phyloP scores from a whole-genome alignment of 192 early-diverging fungal species.

The Backusella parvicylindrica region DNA sequence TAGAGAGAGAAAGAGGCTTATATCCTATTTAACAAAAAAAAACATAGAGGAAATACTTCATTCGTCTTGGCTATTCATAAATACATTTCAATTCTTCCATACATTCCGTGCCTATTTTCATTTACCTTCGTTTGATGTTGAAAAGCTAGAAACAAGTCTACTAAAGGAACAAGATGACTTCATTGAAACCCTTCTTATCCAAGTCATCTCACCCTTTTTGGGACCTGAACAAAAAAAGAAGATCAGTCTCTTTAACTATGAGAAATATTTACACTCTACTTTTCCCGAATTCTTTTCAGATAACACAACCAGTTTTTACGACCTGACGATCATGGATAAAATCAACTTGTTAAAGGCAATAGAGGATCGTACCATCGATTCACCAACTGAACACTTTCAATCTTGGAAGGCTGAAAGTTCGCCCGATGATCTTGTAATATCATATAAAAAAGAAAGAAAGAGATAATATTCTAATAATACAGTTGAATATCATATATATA shows the following conservation, averaged over 20 bases:
- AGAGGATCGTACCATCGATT: background rate
- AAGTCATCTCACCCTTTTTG: constrained; percentile 1
- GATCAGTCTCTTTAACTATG: background rate
- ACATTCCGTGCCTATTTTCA: background rate
- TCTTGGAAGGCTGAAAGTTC: background rate
- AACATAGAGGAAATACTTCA: constrained; percentile 1
- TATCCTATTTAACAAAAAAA: background rate
- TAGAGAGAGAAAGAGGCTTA: background rate
- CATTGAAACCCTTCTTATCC: background rate
- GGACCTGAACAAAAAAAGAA: background rate
- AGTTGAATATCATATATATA: no score
- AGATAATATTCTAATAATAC: background rate
- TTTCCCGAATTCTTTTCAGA: background rate
- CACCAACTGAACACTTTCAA: background rate
- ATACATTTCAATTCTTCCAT: background rate
- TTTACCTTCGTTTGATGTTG: background rate
- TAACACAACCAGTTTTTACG: background rate
- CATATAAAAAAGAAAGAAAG: background rate
- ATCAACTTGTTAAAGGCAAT: background rate
- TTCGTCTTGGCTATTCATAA: constrained; percentile 7
- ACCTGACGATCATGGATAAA: background rate
- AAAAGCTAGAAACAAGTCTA: background rate
- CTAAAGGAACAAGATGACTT: background rate
- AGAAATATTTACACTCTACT: background rate
- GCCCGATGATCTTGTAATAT: background rate